Base-by-base conservation (phyloP, 164 flowering plant species). In the Sedum album region DNA sequence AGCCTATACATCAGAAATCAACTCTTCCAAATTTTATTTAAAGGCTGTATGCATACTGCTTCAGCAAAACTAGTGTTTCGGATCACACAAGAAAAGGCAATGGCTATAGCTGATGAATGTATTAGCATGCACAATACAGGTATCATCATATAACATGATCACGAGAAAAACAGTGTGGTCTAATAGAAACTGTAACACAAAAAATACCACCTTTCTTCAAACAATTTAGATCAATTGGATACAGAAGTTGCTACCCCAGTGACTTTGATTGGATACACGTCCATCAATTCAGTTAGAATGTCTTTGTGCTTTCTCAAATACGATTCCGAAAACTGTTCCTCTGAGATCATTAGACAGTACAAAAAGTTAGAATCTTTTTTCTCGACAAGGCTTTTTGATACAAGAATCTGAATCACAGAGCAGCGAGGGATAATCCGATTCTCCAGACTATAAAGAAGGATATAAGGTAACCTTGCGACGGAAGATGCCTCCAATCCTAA, bases 401-500 rank as follows among this genome's bases (percentile, higher is more conserved):
- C 5, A 10, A 44, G 57, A 57, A 23, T 1, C 31, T 66, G 68
- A 18, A 66, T 66, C 21, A 66, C 38, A 1, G 68, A 66, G 51
- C 68, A 44, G 7, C 68, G 68, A 41, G 63, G 70, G 38, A 53
- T 33, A 28, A 51, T 53, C 36, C 70, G 63, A 31, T 68, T 68
- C 46, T 51, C 70, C 62, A 68, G 21, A 51, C 62, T 68, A 7
- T 31, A 39, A 35, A 51, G 36, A 49, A 68, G 30, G 21, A 68
- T 28, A 20, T 31, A 8, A 10, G 70, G 70, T 55, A 21, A 31
- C 20, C 31, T 31, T 1, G 70, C 70, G 39, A 68, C 20, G 1
- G 11, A 28, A n/a, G 44, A 33, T 11, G 75, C 28, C 1, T 65
- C 60, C 35, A 39, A 51, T 10, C 75, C 75, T 69, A 70, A 62